Base-by-base conservation (phyloP, 78 protist species). In the Speleostelium caveatum region DNA sequence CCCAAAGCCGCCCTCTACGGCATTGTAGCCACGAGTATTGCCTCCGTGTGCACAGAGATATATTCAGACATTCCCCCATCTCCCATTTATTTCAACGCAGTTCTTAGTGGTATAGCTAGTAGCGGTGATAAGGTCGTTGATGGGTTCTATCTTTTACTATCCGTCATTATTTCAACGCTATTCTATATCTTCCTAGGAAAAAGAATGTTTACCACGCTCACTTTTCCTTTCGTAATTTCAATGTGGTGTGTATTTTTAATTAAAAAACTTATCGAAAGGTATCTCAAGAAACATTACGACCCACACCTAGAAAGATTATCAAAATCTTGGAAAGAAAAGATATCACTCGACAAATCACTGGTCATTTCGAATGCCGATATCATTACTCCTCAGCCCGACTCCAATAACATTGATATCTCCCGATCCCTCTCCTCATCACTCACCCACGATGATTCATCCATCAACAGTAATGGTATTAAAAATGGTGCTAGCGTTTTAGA, bases 201-300 rank as follows among this genome's bases (percentile, higher is more conserved):
- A 35, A 16, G 67, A 24, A 79, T 38, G 14, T 79, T 79, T 28
- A 79, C 88, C 12, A 53, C 77, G 0, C 35, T 79, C 14, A 79
- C 88, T 14, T 79, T 79, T 55, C 88, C 88, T 8, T 79, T 79
- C 42, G 88, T 79, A 16, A 28, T 67, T 12, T 65, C 77, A 1
- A 16, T 67, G 28, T 79, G 88, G 88, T 35, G 32, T 35, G 24
- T 72, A 56, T 6, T 7, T 7, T 56, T 17, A 56, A 6, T 56
- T 56, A 56, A 56, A 17, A 19, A 56, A 6, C 53, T 45, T 45
- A n/a, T n/a, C n/a, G n/a, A n/a, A n/a, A n/a, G n/a, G n/a, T n/a
- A n/a, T n/a, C n/a, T n/a, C n/a, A n/a, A n/a, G n/a, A n/a, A n/a
- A n/a, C n/a, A n/a, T n/a, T n/a, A n/a, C n/a, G n/a, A n/a, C n/a